These are phyloP conservation scores for Myxozyma monticola DNA, from an alignment of 805 yeast genomes.

Conservation along the genomic window DNA sequence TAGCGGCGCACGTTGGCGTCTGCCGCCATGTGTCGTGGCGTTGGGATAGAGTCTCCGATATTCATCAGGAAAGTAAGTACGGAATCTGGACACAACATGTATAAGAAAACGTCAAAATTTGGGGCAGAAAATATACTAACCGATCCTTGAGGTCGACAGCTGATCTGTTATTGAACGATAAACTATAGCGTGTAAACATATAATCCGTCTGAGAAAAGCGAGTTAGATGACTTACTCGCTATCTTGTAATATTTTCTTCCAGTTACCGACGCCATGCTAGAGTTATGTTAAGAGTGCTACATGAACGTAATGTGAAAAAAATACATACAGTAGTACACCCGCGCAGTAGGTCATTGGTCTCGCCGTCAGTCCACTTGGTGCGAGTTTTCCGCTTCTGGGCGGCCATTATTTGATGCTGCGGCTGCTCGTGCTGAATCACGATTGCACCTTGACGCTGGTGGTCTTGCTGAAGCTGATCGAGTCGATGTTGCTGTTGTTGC, in stretches of 20 bases:
- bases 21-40: slow-evolving; percentile 45
- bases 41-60: slow-evolving; percentile 47
- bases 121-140: neutral
- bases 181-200: slow-evolving; percentile 17
- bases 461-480: neutral
- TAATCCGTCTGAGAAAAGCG: too few species aligned
- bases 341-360: slow-evolving; percentile 45
- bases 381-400: slow-evolving; percentile 31
- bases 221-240: slow-evolving; percentile 30
- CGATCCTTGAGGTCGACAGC: slow-evolving; percentile 48
- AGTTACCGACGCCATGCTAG: slow-evolving; percentile 41
- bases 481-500: slow-evolving; percentile 6
- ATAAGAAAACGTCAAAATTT: neutral
- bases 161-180: slow-evolving; percentile 45
- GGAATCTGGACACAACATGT: slow-evolving; percentile 37
- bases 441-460: slow-evolving; percentile 10
- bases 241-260: slow-evolving; percentile 49
- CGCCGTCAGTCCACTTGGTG: slow-evolving; percentile 45
- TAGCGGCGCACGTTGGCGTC: slow-evolving; percentile 29
- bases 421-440: slow-evolving; percentile 13
- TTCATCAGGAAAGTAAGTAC: slow-evolving; percentile 49
- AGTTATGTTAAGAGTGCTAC: neutral
- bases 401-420: slow-evolving; percentile 2
- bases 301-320: neutral
- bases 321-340: slow-evolving; percentile 42